phyloP scores from a whole-genome alignment of 768 basidiomycete species.

The Serendipita vermifera region DNA sequence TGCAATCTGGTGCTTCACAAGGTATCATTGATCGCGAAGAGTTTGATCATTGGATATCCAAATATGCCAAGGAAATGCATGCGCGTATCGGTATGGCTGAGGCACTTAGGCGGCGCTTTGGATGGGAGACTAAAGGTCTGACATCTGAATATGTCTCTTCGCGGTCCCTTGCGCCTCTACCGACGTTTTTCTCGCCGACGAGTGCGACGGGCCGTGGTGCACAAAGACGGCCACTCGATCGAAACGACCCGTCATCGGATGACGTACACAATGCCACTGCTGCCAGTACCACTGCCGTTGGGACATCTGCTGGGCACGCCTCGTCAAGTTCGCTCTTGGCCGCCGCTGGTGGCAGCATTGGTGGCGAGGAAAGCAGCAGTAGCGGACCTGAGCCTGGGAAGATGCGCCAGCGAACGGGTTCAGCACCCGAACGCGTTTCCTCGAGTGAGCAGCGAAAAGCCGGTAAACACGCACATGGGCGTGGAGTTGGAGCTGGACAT shows the following conservation, averaged over 20 bases:
- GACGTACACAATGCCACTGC: neutral
- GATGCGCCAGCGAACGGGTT: neutral
- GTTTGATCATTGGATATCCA: neutral
- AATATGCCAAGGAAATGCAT: neutral
- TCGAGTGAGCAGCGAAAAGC: too few species aligned
- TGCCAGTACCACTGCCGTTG: neutral
- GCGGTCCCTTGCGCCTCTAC: neutral
- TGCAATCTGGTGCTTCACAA: neutral
- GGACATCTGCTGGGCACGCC: neutral
- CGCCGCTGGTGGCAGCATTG: neutral
- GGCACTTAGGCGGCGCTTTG: neutral
- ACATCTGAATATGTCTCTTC: neutral
- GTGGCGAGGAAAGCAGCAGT: neutral
- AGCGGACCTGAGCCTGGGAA: neutral
- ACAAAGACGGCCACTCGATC: neutral
- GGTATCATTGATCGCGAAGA: neutral
- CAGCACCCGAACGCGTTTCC: neutral
- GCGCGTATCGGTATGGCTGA: neutral
- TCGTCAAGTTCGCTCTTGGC: too few species aligned
- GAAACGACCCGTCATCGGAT: neutral
- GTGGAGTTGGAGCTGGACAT: neutral
- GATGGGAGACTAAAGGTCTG: neutral
- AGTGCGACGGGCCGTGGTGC: too few species aligned
- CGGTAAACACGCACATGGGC: too few species aligned
- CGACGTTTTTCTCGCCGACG: neutral